These are phyloP conservation scores for Sphenostylis stenocarpa DNA, from an alignment of 306 rosid genomes.

Conservation along the genomic window DNA sequence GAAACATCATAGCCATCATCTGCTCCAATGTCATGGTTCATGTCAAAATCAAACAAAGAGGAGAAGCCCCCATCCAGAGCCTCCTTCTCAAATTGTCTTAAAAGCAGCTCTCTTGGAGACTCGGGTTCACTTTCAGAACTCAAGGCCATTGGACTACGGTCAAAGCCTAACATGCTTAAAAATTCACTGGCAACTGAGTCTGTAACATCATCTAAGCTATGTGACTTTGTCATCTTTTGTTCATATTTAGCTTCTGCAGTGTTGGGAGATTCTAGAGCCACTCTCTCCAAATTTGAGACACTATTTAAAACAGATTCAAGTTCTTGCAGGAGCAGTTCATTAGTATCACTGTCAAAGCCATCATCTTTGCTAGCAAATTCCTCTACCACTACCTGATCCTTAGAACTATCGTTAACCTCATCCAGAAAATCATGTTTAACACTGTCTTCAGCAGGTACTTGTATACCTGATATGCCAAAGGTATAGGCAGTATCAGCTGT, in stretches of 20 bases:
- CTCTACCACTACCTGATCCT: conserved; percentile 34
- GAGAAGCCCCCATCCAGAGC: conserved; percentile 67
- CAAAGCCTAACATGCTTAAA: conserved; percentile 67
- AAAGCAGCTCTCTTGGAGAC: conserved; percentile 84
- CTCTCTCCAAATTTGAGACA: conserved; percentile 61
- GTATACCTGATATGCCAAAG: conserved; percentile 38
- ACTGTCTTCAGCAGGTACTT: conserved; percentile 40
- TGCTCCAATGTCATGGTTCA: conserved; percentile 39
- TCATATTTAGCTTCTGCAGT: conserved; percentile 37
- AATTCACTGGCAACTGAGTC: conserved; percentile 77
- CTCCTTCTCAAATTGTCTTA: conserved; percentile 85
- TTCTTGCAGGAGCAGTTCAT: conserved; percentile 71
- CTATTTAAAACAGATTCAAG: conserved; percentile 69
- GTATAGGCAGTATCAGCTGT: conserved; percentile 24
- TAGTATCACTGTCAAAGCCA: conserved; percentile 37
- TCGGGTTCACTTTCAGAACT: conserved; percentile 78
- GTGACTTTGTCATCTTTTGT: conserved; percentile 37
- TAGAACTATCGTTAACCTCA: conserved; percentile 35
- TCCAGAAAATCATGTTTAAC: conserved; percentile 34
- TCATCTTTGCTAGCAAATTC: conserved; percentile 39
- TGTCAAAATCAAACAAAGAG: conserved; percentile 66
- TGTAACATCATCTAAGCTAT: conserved; percentile 65
- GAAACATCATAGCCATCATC: conserved; percentile 40
- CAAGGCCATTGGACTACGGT: conserved; percentile 49
- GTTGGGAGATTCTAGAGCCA: conserved; percentile 63